These are phyloP conservation scores for Gossypium sturtianum DNA, from an alignment of 345 rosid genomes.

Conservation along the genomic window DNA sequence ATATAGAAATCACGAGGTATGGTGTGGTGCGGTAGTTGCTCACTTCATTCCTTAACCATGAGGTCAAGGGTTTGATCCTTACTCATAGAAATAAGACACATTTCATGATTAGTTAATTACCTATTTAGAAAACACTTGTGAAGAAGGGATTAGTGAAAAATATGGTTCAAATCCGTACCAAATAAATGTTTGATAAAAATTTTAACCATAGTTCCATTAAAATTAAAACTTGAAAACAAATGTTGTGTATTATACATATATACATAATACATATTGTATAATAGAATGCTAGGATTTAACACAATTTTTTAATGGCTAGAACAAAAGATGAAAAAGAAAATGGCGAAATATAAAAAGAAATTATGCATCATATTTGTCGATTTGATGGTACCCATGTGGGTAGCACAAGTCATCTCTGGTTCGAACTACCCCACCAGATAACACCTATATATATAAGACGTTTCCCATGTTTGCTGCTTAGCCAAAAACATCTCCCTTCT, in stretches of 20 bases:
- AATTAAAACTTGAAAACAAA: no score
- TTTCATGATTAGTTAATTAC: no score
- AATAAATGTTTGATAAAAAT: no score
- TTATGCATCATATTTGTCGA: background rate
- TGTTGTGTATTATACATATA: no score
- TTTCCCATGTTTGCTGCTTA: background rate
- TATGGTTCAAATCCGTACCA: no score
- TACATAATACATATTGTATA: background rate
- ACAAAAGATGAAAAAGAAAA: background rate
- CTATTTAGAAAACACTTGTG: no score
- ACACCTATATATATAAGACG: slow-evolving; percentile 2
- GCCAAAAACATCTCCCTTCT: background rate
- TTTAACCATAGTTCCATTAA: no score
- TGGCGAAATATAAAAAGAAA: background rate
- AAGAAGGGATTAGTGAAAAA: no score
- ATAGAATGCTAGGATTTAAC: background rate
- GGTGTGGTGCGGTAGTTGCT: no score
- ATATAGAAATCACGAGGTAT: no score
- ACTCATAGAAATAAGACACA: rapidly evolving
- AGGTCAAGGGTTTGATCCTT: no score
- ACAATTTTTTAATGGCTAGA: background rate
- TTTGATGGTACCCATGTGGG: background rate
- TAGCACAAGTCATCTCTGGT: background rate
- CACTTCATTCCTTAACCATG: no score
- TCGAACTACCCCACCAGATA: background rate